Base-by-base conservation (phyloP, 495 filamentous ascomycete species). In the Lasiosphaeria ovina region DNA sequence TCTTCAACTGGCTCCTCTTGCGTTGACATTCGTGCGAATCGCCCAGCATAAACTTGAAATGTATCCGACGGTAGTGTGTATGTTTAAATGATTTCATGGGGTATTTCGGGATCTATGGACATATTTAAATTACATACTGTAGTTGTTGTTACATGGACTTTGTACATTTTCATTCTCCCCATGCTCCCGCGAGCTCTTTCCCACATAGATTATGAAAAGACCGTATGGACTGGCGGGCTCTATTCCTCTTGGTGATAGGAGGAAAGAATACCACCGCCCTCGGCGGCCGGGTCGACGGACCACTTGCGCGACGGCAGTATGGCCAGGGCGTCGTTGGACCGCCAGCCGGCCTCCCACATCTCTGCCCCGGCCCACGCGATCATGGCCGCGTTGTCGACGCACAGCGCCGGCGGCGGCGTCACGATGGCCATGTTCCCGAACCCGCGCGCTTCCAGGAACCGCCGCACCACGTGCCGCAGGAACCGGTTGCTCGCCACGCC, bases 331-430 rank as follows among this genome's bases (percentile, higher is more conserved):
- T 24, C 24, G 24, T 24, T 24, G 16, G 84, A 87, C 52, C 75
- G 72, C 81, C 83, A 93, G 0, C 93, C 92, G 3, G 80, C 84
- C 70, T 92, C 85, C 59, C 80, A 97, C 91, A 98, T 96, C 77
- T 97, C 93, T 56, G 92, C 81, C 0, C 89, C 94, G 5, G 93
- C 82, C 94, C 94, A 98, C 1, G 89, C 93, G 65, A 97, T 92
- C 94, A 98, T 98, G n/a, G 91, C 91, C 14, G 93, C 94, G 76
- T 98, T 97, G 69, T 98, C 94, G 0, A 90, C 96, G 65, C 94
- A 97, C 62, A 93, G 77, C 51, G 78, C 75, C 24, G 81, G 68
- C 4, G 94, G 94, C 24, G 94, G 94, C 44, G 87, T 87, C 4
- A 86, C 71, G 11, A 98, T 64, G 34, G 77, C 59, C n/a, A 96